Evolutionary conservation across 164 flowering plant genomes (phyloP).

Genomic region (Chimonanthus salicifolius): DNA sequence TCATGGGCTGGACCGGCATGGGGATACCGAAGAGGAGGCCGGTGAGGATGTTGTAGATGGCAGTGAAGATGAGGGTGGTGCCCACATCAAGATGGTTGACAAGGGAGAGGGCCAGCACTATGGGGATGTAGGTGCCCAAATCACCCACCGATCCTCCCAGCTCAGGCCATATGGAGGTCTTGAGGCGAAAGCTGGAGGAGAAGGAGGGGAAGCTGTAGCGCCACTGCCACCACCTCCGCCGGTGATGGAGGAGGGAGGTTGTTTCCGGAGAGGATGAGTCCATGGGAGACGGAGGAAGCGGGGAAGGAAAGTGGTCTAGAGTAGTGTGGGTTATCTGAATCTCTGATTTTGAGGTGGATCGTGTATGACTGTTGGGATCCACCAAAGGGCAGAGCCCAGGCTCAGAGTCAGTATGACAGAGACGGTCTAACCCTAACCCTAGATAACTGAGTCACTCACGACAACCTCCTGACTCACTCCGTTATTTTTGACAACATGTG

Average conservation of each 20-base stretch:
- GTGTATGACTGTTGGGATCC: too few relatives aligned
- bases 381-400: too few relatives aligned
- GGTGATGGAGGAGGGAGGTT: slow-evolving; percentile 22
- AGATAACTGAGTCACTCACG: too few relatives aligned
- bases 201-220: slow-evolving; percentile 20
- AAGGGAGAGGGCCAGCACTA: slow-evolving; percentile 61
- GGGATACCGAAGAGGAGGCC: slow-evolving; percentile 76
- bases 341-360: too few relatives aligned
- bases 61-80: slow-evolving; percentile 79
- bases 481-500: too few relatives aligned
- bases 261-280: slow-evolving; percentile 9
- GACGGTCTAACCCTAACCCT: too few relatives aligned
- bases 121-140: slow-evolving; percentile 88
- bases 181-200: slow-evolving; percentile 36
- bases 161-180: slow-evolving; percentile 49
- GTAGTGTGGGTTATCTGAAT: too few relatives aligned
- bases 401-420: too few relatives aligned
- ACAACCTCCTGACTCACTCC: too few relatives aligned
- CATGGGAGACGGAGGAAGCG: neutral
- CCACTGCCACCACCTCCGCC: slow-evolving; percentile 13
- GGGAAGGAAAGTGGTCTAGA: too few relatives aligned
- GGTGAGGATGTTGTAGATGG: slow-evolving; percentile 70
- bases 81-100: slow-evolving; percentile 62
- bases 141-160: slow-evolving; percentile 83
- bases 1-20: slow-evolving; percentile 98